Percentiles rank a stretch among this genome's conserved stretches.
Evolutionary conservation across 768 basidiomycete species (phyloP).

Genomic region (Russula ochroleuca): DNA sequence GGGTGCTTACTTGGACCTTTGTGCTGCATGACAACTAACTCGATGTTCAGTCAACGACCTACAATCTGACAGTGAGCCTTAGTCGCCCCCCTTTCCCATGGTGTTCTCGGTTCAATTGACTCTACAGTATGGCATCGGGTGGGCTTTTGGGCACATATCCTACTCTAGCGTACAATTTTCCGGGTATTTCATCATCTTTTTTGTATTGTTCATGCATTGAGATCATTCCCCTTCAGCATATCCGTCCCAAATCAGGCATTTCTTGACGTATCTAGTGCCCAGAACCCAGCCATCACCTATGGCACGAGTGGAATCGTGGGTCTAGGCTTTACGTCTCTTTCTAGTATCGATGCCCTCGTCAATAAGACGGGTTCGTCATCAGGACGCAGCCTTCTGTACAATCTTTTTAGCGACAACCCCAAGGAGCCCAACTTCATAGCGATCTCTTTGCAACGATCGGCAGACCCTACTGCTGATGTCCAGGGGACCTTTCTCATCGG

Average conservation of each 20-base stretch:
- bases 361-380: constrained; percentile 53
- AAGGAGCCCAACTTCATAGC: constrained; percentile 76
- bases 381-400: constrained; percentile 71
- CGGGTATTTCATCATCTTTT: constrained; percentile 44
- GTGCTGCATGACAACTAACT: constrained; percentile 25
- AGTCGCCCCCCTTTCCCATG: not conserved
- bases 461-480: constrained; percentile 49
- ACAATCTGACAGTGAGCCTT: constrained; percentile 25
- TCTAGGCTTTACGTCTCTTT: constrained; percentile 74
- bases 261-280: constrained; percentile 56
- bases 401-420: constrained; percentile 65
- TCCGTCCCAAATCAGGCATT: constrained; percentile 65
- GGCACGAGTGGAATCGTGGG: constrained; percentile 71
- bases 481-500: constrained; percentile 72
- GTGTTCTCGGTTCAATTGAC: not conserved
- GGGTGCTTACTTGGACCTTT: constrained; percentile 26
- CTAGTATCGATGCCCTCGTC: constrained; percentile 59
- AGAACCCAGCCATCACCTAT: constrained; percentile 69
- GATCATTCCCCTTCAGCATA: constrained; percentile 42
- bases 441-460: constrained; percentile 62
- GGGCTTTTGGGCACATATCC: constrained; percentile 62
- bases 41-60: constrained; percentile 27
- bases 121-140: constrained; percentile 73
- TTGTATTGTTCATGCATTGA: not conserved
- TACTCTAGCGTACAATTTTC: constrained; percentile 65